Evolutionary conservation across 768 basidiomycete genomes (phyloP).

Genomic region (Sarcodon sp.): DNA sequence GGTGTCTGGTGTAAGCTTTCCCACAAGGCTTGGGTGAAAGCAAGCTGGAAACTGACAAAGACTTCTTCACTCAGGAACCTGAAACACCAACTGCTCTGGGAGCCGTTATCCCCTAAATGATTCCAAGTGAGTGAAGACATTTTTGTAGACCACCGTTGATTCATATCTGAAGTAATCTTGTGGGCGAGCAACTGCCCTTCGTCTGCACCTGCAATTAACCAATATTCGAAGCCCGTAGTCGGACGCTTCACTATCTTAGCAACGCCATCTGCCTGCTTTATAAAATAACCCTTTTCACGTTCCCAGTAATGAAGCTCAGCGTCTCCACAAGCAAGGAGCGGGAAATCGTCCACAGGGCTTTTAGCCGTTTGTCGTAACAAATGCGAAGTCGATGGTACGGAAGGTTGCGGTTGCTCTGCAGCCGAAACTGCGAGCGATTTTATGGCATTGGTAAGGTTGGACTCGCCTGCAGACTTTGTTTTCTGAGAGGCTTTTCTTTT

Average conservation of each 20-base stretch:
- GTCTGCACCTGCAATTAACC: constrained; percentile 39
- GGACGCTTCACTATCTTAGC: constrained; percentile 37
- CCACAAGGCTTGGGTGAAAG: constrained; percentile 67
- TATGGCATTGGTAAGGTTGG: constrained; percentile 6
- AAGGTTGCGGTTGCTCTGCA: constrained; percentile 2
- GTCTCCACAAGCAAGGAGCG: constrained; percentile 23
- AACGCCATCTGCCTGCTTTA: constrained; percentile 36
- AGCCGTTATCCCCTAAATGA: constrained; percentile 37
- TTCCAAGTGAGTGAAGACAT: constrained; percentile 85
- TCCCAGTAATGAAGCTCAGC: constrained; percentile 59
- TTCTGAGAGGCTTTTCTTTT: constrained; percentile 5
- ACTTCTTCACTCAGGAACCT: constrained; percentile 44
- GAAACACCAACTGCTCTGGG: constrained; percentile 73
- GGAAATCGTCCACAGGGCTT: constrained; percentile 6
- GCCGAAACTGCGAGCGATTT: constrained; percentile 6
- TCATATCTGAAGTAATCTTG: constrained; percentile 53
- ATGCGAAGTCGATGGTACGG: background rate
- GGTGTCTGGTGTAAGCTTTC: constrained; percentile 60
- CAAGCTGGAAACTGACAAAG: constrained; percentile 45
- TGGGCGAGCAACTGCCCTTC: constrained; percentile 45
- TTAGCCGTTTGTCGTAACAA: constrained; percentile 6
- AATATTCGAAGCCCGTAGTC: constrained; percentile 39
- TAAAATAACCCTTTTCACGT: constrained; percentile 31
- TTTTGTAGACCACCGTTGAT: constrained; percentile 49
- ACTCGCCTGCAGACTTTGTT: constrained; percentile 4